phyloP scores from a whole-genome alignment of 305 asterid species.

The Petunia hybrid region DNA sequence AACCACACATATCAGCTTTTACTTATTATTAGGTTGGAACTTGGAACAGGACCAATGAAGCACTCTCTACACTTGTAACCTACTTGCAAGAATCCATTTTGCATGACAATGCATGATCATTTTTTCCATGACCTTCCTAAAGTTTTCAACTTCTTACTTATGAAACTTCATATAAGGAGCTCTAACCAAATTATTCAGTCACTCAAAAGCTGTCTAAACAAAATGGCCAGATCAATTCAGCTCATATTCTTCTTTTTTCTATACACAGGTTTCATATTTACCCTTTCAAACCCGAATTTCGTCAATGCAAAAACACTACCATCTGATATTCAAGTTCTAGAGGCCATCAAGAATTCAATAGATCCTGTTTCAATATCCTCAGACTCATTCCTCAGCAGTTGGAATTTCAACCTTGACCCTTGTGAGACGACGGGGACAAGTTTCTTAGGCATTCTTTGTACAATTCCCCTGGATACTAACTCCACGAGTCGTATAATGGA shows the following conservation, averaged over 20 bases:
- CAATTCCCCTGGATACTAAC: conserved; percentile 43
- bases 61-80: conserved; percentile 38
- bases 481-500: conserved; percentile 44
- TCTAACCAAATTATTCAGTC: neutral
- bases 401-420: conserved; percentile 57
- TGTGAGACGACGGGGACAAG: conserved; percentile 51
- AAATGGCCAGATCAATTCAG: conserved; percentile 38
- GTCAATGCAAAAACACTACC: conserved; percentile 44
- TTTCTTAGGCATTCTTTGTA: conserved; percentile 55
- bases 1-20: neutral
- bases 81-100: conserved; percentile 34
- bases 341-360: conserved; percentile 43
- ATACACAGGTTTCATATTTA: conserved; percentile 20
- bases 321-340: conserved; percentile 49
- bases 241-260: conserved; percentile 11
- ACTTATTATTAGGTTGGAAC: neutral
- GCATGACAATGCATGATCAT: conserved; percentile 23
- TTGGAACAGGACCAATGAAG: neutral
- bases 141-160: neutral
- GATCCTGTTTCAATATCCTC: conserved; percentile 54
- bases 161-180: conserved; percentile 32
- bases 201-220: neutral
- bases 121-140: conserved; percentile 1
- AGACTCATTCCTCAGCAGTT: conserved; percentile 50
- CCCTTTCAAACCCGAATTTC: conserved; percentile 12